These are phyloP conservation scores for Fusarium stilboides DNA, from an alignment of 2,329 filamentous ascomycete genomes.

Conservation along the genomic window DNA sequence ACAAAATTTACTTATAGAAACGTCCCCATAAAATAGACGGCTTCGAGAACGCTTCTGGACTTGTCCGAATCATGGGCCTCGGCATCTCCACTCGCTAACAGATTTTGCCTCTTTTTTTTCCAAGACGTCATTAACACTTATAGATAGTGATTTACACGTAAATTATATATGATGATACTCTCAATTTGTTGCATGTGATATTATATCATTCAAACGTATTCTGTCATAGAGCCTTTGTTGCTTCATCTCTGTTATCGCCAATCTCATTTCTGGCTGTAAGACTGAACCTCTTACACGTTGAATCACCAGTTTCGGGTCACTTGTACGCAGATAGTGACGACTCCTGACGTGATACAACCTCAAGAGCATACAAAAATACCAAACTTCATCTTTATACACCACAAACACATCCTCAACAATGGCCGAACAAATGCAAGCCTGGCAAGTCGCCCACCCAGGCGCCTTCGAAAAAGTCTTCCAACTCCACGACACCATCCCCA, in stretches of 20 bases:
- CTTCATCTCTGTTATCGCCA: background rate
- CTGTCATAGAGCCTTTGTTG: background rate
- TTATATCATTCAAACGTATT: background rate
- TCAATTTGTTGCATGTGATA: background rate
- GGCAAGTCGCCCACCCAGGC: conserved; percentile 50
- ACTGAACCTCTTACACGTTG: background rate
- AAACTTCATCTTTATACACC: background rate
- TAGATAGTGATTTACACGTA: background rate
- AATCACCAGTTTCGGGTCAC: background rate
- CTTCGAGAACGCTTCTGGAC: conserved; percentile 7
- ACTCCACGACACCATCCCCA: conserved; percentile 37
- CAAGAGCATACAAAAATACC: background rate
- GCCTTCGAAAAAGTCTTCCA: conserved; percentile 43
- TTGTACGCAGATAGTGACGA: background rate
- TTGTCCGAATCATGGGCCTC: conserved; percentile 6
- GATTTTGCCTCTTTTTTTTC: conserved; percentile 7
- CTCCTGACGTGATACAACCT: conserved; percentile 14
- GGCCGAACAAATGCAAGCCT: conserved; percentile 49
- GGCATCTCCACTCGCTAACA: conserved; percentile 27
- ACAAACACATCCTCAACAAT: conserved; percentile 1
- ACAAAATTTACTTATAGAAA: background rate
- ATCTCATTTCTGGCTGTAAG: background rate
- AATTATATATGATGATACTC: conserved; percentile 1
- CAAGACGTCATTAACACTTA: conserved; percentile 36
- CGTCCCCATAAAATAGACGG: conserved; percentile 3